Evolutionary conservation across 306 rosid species (phyloP), one percentile per base, ranked within the genome.

Genomic region (Heteromeles arbutifolia): DNA sequence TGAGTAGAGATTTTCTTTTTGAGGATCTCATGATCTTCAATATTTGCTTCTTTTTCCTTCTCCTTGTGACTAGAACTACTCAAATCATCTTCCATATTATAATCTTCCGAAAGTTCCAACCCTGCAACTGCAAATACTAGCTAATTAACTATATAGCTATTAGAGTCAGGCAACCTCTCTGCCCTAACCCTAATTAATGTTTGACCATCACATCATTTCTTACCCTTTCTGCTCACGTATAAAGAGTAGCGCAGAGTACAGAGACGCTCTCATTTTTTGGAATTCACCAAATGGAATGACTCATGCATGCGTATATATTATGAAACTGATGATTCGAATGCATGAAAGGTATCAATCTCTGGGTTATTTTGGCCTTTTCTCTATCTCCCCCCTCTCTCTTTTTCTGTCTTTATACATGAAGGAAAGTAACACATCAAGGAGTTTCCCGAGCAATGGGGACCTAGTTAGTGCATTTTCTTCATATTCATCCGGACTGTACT

Each of bases 1-100:
- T 93, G 98, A 43, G 24, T 74, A n/a, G 95, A 89, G 79, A 93
- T 93, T 85, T 85, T 90, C 53, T 69, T 85, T 83, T 89, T 91
- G 82, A 93, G 92, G 34, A 75, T 79, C 79, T 89, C 95, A 77
- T 79, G 81, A 9, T 79, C 83, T 21, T 63, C 63, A 11, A 22
- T 67, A n/a, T 26, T 50, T 19, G 66, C 82, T 70, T 76, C 72
- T 53, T 50, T 22, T 53, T 25, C 69, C 18, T 73, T 65, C 31
- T 73, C 37, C 54, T 79, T 65, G 41, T 11, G 26, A 18, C 66
- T 77, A 54, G 37, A 13, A 45, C 25, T 17, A 18, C 39, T 25
- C 24, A 64, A 15, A 18, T 17, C 82, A 82, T 87, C 82, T 84
- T 88, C 93, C 96, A 84, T 86, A 18, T 25, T 73, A 43, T 31